These are phyloP conservation scores for Centaurea solstitialis DNA, from an alignment of 129 eudicot species.

Conservation along the genomic window DNA sequence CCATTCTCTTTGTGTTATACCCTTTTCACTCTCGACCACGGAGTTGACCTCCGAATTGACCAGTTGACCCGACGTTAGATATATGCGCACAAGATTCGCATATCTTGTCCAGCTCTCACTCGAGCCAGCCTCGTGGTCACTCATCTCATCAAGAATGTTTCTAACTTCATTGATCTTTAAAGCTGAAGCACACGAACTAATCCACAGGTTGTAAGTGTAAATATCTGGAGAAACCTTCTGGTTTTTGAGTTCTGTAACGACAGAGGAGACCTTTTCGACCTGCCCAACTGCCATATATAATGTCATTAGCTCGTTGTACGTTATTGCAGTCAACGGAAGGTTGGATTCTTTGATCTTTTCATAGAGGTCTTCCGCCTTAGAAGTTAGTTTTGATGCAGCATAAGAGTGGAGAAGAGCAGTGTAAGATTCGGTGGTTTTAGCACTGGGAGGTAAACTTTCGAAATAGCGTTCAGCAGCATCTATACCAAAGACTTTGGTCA, in stretches of 20 bases:
- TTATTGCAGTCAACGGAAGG: conserved; percentile 64
- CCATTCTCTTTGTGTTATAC: conserved; percentile 77
- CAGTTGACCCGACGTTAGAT: conserved; percentile 64
- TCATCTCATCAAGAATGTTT: conserved; percentile 75
- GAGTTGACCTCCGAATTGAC: conserved; percentile 48
- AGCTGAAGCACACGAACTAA: conserved; percentile 87
- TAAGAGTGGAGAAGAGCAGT: conserved; percentile 91
- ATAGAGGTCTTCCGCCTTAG: conserved; percentile 80
- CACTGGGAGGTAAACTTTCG: conserved; percentile 61
- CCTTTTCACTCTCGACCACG: conserved; percentile 71
- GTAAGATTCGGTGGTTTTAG: conserved; percentile 85
- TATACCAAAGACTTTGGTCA: conserved; percentile 90
- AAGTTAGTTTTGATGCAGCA: conserved; percentile 65
- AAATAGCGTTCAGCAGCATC: conserved; percentile 97
- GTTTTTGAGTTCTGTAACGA: conserved; percentile 67
- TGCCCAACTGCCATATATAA: conserved; percentile 84
- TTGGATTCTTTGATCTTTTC: conserved; percentile 53
- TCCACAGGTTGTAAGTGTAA: conserved; percentile 79
- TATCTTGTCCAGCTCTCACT: conserved; percentile 75
- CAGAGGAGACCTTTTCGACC: conserved; percentile 73
- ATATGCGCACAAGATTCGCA: conserved; percentile 63
- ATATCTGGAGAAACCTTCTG: conserved; percentile 70
- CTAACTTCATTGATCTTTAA: conserved; percentile 63
- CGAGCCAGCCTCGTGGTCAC: conserved; percentile 32
- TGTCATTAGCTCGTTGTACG: conserved; percentile 95